Evolutionary conservation across 169 alveolate species (phyloP).

Genomic region (Perkinsus olseni): DNA sequence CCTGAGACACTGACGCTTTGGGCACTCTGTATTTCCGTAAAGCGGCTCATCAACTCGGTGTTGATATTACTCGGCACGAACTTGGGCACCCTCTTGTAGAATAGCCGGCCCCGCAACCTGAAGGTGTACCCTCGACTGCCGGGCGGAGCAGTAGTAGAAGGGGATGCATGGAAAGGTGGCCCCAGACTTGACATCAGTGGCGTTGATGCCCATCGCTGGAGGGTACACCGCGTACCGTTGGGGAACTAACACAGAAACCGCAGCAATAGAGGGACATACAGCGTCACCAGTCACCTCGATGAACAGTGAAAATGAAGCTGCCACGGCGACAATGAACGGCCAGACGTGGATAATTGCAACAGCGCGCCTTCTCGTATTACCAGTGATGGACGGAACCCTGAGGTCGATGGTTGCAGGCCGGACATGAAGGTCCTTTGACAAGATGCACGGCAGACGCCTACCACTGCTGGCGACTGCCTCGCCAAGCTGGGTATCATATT

Average conservation of each 20-base stretch:
- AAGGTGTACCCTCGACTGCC: neutral
- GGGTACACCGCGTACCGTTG: too few relatives aligned
- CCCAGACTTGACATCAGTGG: neutral
- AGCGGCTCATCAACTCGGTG: too few relatives aligned
- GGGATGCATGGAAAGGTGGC: neutral
- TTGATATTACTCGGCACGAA: neutral
- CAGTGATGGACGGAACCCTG: neutral
- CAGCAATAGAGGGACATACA: neutral
- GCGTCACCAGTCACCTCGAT: too few relatives aligned
- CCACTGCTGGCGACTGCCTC: neutral
- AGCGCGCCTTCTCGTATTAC: too few relatives aligned
- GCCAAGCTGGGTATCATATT: neutral
- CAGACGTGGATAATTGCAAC: too few relatives aligned
- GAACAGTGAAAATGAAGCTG: too few relatives aligned
- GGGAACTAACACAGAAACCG: neutral
- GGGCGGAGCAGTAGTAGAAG: neutral
- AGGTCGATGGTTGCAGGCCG: neutral
- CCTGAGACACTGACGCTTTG: neutral
- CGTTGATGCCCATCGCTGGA: too few relatives aligned
- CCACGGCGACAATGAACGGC: too few relatives aligned
- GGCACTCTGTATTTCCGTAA: too few relatives aligned
- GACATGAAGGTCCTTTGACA: neutral
- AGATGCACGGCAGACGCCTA: neutral
- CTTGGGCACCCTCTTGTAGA: neutral
- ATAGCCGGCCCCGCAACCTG: constrained; percentile 6